Conservation (phyloP, 2,329 filamentous ascomycete species). For the Orbilia blumenaviensis region DNA sequence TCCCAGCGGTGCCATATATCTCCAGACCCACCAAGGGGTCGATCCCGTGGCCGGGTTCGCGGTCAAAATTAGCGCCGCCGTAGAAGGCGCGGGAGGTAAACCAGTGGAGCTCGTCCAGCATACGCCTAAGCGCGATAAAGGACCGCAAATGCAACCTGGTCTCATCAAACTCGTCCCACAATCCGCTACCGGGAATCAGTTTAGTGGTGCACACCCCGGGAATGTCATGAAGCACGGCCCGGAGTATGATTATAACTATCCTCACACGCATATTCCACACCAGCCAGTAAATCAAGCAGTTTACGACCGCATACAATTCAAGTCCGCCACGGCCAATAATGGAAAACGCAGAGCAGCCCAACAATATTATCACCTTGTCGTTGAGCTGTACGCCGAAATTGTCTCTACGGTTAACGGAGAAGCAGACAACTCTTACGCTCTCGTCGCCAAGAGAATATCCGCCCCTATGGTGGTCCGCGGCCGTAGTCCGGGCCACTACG, state of each 20-base stretch:
- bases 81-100: slow-evolving; percentile 78
- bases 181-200: slow-evolving; percentile 62
- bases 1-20: slow-evolving; percentile 59
- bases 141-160: slow-evolving; percentile 78
- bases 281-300: slow-evolving; percentile 60
- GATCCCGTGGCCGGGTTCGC: slow-evolving; percentile 72
- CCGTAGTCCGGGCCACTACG: slow-evolving; percentile 81
- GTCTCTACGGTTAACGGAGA: slow-evolving; percentile 62
- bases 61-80: slow-evolving; percentile 75
- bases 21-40: slow-evolving; percentile 64
- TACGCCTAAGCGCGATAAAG: slow-evolving; percentile 89
- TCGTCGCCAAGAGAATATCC: slow-evolving; percentile 76
- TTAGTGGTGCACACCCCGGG: slow-evolving; percentile 41
- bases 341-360: slow-evolving; percentile 88
- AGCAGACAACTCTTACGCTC: slow-evolving; percentile 70
- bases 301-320: slow-evolving; percentile 94
- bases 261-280: slow-evolving; percentile 63
- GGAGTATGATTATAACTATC: slow-evolving; percentile 57
- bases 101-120: slow-evolving; percentile 86
- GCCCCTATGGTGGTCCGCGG: slow-evolving; percentile 88
- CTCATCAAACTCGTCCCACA: slow-evolving; percentile 74
- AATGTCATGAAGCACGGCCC: slow-evolving; percentile 61
- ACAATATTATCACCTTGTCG: slow-evolving; percentile 90
- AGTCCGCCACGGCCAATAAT: slow-evolving; percentile 92
- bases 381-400: slow-evolving; percentile 80